These are phyloP conservation scores for Botryotinia calthae DNA, from an alignment of 2,329 filamentous ascomycete genomes.

Conservation along the genomic window DNA sequence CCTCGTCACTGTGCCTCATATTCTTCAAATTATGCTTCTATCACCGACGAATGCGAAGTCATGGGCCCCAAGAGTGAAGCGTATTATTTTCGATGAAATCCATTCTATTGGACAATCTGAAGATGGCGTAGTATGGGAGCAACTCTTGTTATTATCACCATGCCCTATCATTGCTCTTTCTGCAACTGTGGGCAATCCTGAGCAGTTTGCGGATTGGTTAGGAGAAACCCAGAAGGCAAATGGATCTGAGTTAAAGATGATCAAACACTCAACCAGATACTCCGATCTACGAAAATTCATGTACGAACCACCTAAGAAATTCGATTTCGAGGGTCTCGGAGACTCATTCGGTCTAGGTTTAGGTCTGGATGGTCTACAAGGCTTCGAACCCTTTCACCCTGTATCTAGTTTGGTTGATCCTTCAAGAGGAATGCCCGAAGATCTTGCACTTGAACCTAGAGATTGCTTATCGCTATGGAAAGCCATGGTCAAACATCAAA, in stretches of 20 bases:
- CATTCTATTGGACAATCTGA: constrained; percentile 76
- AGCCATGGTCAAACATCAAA: constrained; percentile 59
- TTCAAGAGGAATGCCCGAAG: constrained; percentile 61
- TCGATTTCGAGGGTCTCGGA: constrained; percentile 38
- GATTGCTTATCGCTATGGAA: constrained; percentile 68
- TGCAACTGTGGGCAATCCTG: constrained; percentile 74
- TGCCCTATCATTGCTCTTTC: constrained; percentile 78
- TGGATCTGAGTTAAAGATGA: constrained; percentile 63
- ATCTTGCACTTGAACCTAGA: constrained; percentile 66
- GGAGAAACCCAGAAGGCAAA: constrained; percentile 59
- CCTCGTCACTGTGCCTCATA: constrained; percentile 73
- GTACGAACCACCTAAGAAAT: constrained; percentile 52
- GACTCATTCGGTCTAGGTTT: constrained; percentile 42
- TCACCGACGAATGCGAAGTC: constrained; percentile 61
- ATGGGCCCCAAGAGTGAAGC: constrained; percentile 66
- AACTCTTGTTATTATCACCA: constrained; percentile 68
- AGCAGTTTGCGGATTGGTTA: constrained; percentile 69
- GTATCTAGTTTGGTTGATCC: constrained; percentile 60
- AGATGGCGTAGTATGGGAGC: constrained; percentile 76
- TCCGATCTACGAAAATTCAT: constrained; percentile 76
- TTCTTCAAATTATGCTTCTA: constrained; percentile 75
- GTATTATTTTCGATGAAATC: constrained; percentile 81
- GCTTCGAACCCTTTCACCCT: constrained; percentile 55
- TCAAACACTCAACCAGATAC: constrained; percentile 67
- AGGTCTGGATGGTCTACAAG: constrained; percentile 45